Percentiles rank a stretch among this genome's conserved stretches.
These are phyloP conservation scores for Ceratocystis alfenasii DNA, from an alignment of 2,329 filamentous ascomycete genomes.

Conservation along the genomic window DNA sequence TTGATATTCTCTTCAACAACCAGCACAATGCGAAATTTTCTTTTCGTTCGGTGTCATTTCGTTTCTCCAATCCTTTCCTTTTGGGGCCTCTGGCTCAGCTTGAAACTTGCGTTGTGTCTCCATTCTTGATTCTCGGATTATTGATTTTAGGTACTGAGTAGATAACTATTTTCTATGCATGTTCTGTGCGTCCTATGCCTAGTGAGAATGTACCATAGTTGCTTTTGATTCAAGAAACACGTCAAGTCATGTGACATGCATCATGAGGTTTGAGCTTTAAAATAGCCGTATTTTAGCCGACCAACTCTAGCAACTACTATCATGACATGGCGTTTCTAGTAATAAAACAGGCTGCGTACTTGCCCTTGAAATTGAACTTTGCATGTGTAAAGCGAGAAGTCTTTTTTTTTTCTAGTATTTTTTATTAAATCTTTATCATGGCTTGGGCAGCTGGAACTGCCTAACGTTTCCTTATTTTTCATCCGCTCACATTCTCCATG, in stretches of 20 bases:
- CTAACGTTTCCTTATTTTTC: too few relatives aligned
- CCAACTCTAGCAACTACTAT: neutral
- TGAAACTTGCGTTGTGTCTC: neutral
- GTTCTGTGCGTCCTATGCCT: neutral
- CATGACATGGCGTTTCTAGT: neutral
- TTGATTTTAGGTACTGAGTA: neutral
- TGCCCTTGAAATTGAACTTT: too few relatives aligned
- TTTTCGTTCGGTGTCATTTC: neutral
- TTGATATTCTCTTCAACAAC: neutral
- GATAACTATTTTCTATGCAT: neutral
- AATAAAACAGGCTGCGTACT: too few relatives aligned
- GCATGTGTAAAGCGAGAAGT: too few relatives aligned
- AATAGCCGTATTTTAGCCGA: constrained; percentile 6
- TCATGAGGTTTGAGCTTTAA: neutral
- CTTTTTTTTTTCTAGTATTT: too few relatives aligned
- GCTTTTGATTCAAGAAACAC: too few relatives aligned
- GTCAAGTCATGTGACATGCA: too few relatives aligned
- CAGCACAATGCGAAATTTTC: neutral
- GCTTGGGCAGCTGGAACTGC: too few relatives aligned
- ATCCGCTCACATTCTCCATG: too few relatives aligned
- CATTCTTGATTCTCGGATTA: neutral
- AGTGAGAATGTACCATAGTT: too few relatives aligned
- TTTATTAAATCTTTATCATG: too few relatives aligned
- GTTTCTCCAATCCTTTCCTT: neutral
- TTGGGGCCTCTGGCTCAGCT: too few relatives aligned